Base-by-base conservation (phyloP, 257 asterid species). In the Plectranthus barbatus region DNA sequence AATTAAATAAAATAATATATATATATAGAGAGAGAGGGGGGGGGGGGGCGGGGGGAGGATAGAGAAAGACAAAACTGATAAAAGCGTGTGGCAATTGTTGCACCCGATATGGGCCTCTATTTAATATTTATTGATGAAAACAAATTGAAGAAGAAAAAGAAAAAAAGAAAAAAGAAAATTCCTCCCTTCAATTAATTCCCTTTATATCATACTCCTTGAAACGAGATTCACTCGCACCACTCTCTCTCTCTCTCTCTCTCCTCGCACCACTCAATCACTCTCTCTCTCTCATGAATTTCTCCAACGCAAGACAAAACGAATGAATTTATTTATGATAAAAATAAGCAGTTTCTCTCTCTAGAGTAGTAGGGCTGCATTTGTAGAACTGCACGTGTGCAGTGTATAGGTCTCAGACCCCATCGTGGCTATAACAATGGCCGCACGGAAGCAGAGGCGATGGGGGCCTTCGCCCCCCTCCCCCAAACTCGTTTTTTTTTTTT, bases 381-480 rank as follows among this genome's bases (percentile, higher is more conserved):
- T 64, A 67, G 67, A 78, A 51, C 64, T 79, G 83, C 84, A 82
- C 84, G 84, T 82, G 84, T 82, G 84, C 77, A 79, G 84, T 60
- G 81, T 62, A 45, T 62, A 75, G 76, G 71, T 75, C 80, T 70
- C 59, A 69, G 77, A 66, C 73, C 82, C 78, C 81, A 77, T 74
- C 73, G 50, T 26, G 40, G 40, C 65, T 37, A 42, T n/a, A 12
- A 0, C 64, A 40, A 13, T 3, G 12, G 2, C 10, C 14, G 13
- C 23, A 40, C 29, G 47, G 31, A 36, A 6, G 10, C 18, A 11
- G 42, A 37, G 31, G 31, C n/a, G n/a, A n/a, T n/a, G n/a, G n/a
- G n/a, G 29, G 15, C 14, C 9, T 45, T 47, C 20, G 9, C 26
- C 26, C 26, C 42, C 42, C 9, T n/a, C n/a, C n/a, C n/a, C 45